Evolutionary conservation across 805 yeast species (phyloP), one percentile per base, ranked within the genome.

Genomic region (Martiniozyma abietophila): DNA sequence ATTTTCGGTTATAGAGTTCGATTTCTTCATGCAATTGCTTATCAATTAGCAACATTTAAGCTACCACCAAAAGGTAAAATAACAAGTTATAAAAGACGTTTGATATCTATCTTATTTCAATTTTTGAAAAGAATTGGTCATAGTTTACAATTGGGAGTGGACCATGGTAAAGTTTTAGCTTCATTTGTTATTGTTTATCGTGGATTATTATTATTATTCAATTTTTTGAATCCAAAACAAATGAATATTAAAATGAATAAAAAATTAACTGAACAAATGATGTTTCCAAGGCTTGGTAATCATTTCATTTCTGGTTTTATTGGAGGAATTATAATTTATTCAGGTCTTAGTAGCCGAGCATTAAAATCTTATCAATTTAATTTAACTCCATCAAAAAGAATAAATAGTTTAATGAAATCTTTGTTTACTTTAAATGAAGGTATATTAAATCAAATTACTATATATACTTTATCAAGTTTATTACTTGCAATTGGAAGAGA

Each of bases 391-490:
- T 2, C 25, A 19, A n/a, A 21, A 15, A 27, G 27, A 4, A 15
- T 23, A 12, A n/a, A 19, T 8, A 15, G 9, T 18, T 6, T n/a
- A 1, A 21, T 30, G 7, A 46, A 30, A 23, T 18, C 4, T 21
- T 35, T 8, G 27, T 45, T 10, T 31, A 45, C 18, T 8, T 25
- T 32, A n/a, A 50, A 51, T 27, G 48, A 49, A 15, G 36, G 50
- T 4, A 76, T 80, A 19, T 65, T 81, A n/a, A 79, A 74, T 42
- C 88, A 80, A 54, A 71, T 81, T 43, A 81, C 86, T 2, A 63
- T 81, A 32, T 81, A 81, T 48, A 78, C 84, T 41, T 69, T 77
- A 36, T 74, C 84, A 3, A 62, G 94, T 27, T 83, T 79, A 4
- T 49, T 73, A 32, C 49, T 82, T 27, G 89, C 82, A 0, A 32